A percentile compares a stretch with the other conserved stretches of the same genome.
phyloP scores from a whole-genome alignment of 495 filamentous ascomycete species.

The Penicillium manginii region DNA sequence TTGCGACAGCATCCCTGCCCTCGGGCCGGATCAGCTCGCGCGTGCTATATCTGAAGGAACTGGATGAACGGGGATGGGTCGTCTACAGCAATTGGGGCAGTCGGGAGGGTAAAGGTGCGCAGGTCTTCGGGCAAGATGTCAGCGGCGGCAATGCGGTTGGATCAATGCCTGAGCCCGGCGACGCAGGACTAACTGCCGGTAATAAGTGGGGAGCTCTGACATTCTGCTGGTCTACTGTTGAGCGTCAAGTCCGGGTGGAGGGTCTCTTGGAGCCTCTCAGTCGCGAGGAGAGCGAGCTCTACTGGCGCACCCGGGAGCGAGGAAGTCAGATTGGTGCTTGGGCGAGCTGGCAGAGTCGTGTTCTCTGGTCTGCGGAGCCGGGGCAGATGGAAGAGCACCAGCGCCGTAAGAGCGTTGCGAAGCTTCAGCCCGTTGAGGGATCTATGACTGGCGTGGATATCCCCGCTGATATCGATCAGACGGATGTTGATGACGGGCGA shows the following conservation, averaged over 20 bases:
- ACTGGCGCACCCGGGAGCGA: slow-evolving; percentile 80
- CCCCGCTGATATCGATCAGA: slow-evolving; percentile 62
- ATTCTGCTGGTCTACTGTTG: slow-evolving; percentile 64
- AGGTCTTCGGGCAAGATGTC: slow-evolving; percentile 42
- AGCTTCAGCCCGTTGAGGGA: slow-evolving; percentile 37
- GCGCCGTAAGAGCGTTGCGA: slow-evolving; percentile 37
- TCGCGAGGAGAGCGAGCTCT: slow-evolving; percentile 77
- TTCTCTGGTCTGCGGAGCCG: slow-evolving; percentile 54
- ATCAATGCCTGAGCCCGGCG: slow-evolving; percentile 35
- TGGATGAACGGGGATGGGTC: slow-evolving; percentile 74
- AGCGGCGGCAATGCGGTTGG: slow-evolving; percentile 13
- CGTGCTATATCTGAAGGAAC: slow-evolving; percentile 88
- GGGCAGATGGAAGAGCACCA: slow-evolving; percentile 27
- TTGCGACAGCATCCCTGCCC: slow-evolving; percentile 86
- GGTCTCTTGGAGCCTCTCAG: slow-evolving; percentile 69
- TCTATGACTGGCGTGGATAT: slow-evolving; percentile 27
- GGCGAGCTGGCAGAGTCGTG: slow-evolving; percentile 86
- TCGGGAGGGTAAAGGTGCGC: slow-evolving; percentile 48
- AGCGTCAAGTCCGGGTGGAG: slow-evolving; percentile 87
- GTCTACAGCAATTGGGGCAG: slow-evolving; percentile 92
- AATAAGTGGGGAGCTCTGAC: slow-evolving; percentile 51
- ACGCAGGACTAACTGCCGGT: slow-evolving; percentile 24
- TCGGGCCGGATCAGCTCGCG: slow-evolving; percentile 83
- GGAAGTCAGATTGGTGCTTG: slow-evolving; percentile 88
- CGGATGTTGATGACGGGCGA: slow-evolving; percentile 63